Percentiles rank a stretch among this genome's conserved stretches.
These are phyloP conservation scores for Acanthamoeba sp. DNA, from an alignment of 208 protist genomes.

Conservation along the genomic window DNA sequence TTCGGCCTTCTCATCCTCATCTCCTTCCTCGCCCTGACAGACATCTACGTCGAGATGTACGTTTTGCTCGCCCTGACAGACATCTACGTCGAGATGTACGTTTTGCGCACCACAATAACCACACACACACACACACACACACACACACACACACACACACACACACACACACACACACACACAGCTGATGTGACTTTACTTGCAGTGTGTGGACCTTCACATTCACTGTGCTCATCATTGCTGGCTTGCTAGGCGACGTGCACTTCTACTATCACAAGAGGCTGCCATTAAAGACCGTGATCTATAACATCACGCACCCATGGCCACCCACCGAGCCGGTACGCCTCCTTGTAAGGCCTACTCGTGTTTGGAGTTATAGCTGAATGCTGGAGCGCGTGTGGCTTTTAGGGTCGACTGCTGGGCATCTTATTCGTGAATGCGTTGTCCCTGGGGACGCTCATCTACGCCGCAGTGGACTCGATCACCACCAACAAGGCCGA, in stretches of 20 bases:
- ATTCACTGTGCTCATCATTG: constrained; percentile 28
- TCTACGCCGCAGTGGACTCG: constrained; percentile 24
- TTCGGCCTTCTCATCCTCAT: constrained; percentile 52
- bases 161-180: background rate
- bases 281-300: background rate
- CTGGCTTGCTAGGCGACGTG: background rate
- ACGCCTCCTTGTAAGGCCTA: no score
- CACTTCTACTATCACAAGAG: constrained; percentile 68
- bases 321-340: constrained; percentile 38
- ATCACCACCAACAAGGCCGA: constrained; percentile 40
- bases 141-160: background rate
- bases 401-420: background rate
- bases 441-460: background rate
- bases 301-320: constrained; percentile 24
- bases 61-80: background rate
- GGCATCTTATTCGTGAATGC: background rate
- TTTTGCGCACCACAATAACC: background rate
- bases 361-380: no score
- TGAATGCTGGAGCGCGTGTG: background rate
- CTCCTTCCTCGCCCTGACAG: constrained; percentile 41
- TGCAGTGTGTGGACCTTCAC: constrained; percentile 47
- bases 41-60: constrained; percentile 41
- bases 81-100: background rate
- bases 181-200: background rate
- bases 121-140: no score